Evolutionary conservation across 139 green algal genomes (phyloP).

Genomic region (Eudorina sp.): DNA sequence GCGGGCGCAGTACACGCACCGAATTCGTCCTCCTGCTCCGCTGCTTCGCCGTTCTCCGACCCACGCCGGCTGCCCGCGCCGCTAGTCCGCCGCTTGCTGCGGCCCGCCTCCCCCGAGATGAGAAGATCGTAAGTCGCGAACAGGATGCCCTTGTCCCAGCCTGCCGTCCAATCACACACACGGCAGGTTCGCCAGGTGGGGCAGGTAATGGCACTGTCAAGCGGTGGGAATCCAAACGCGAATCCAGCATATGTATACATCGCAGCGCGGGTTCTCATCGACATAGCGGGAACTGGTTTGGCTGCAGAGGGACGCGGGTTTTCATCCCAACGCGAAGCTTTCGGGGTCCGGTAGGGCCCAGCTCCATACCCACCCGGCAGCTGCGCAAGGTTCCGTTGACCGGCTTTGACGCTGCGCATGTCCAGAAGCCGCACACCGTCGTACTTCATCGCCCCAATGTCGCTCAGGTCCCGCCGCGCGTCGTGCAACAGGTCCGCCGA

Average conservation of each 20-base stretch:
- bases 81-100: neutral
- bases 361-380: slow-evolving; percentile 6
- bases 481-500: slow-evolving; percentile 66
- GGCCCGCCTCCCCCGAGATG: slow-evolving; percentile 27
- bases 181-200: too few relatives aligned
- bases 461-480: slow-evolving; percentile 65
- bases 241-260: too few relatives aligned
- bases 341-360: too few relatives aligned
- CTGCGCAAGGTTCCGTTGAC: neutral
- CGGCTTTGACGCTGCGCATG: slow-evolving; percentile 42
- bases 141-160: slow-evolving; percentile 63
- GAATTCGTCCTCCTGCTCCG: slow-evolving; percentile 11
- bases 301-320: too few relatives aligned
- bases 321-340: too few relatives aligned
- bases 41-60: too few relatives aligned
- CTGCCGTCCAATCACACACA: too few relatives aligned
- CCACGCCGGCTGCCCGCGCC: neutral
- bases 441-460: slow-evolving; percentile 67
- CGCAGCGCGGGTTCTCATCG: too few relatives aligned
- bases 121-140: slow-evolving; percentile 76
- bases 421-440: slow-evolving; percentile 49
- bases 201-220: too few relatives aligned
- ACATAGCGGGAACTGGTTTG: too few relatives aligned
- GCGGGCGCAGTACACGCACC: slow-evolving; percentile 25
- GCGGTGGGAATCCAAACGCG: too few relatives aligned